phyloP scores from a whole-genome alignment of 2,329 filamentous ascomycete genomes.

The Botryotinia convoluta region DNA sequence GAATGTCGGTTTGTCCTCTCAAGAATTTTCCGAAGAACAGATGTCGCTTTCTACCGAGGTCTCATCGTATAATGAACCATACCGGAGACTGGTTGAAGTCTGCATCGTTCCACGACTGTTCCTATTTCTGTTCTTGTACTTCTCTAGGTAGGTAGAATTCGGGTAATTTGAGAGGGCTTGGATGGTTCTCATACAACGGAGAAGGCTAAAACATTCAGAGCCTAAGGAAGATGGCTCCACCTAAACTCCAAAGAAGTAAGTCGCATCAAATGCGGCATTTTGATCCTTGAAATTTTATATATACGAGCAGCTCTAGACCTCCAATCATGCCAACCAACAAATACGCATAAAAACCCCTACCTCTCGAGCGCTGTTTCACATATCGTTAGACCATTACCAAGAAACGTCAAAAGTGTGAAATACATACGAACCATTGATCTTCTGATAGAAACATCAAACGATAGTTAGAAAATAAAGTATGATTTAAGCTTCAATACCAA shows the following conservation, averaged over 20 bases:
- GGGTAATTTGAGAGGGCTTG: not conserved
- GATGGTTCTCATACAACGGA: not conserved
- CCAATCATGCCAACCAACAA: not conserved
- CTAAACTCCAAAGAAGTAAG: not conserved
- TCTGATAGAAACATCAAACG: no score
- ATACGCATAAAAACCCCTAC: not conserved
- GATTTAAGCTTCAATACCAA: not conserved
- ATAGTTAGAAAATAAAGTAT: not conserved
- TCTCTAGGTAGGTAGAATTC: not conserved
- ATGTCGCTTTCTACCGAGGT: not conserved
- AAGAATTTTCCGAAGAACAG: not conserved
- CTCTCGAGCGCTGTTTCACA: not conserved
- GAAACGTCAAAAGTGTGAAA: not conserved
- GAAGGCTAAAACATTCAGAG: not conserved
- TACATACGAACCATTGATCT: not conserved
- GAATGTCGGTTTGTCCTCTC: not conserved
- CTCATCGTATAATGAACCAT: not conserved
- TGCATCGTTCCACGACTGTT: not conserved
- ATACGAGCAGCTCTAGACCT: not conserved
- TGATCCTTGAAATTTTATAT: not conserved
- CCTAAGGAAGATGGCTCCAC: not conserved
- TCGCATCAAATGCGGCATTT: not conserved
- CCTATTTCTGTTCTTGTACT: not conserved
- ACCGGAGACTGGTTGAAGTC: not conserved
- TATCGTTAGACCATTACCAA: not conserved